These are phyloP conservation scores for Yarrowia alimentaria DNA, from an alignment of 805 yeast genomes.

Conservation along the genomic window DNA sequence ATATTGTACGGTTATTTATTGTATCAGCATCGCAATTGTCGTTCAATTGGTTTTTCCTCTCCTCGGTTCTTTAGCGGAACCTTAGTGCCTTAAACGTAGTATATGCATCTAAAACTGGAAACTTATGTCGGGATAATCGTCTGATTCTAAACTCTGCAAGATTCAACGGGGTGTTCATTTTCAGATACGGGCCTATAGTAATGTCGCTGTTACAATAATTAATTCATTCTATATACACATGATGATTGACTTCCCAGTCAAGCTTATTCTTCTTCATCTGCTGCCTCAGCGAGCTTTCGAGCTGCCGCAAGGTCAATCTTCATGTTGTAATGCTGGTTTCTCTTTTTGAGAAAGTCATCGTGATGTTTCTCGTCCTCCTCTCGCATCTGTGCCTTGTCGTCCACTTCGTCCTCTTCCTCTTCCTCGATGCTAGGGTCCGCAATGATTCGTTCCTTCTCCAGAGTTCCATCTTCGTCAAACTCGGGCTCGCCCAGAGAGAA, in stretches of 20 bases:
- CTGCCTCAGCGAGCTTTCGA: slow-evolving; percentile 34
- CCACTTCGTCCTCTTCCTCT: slow-evolving; percentile 29
- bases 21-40: background rate
- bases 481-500: slow-evolving; percentile 39
- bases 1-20: too few species aligned
- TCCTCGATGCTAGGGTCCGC: slow-evolving; percentile 12
- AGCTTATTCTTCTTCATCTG: slow-evolving; percentile 31
- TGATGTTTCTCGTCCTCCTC: slow-evolving; percentile 42
- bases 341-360: slow-evolving; percentile 65
- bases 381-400: slow-evolving; percentile 34
- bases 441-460: slow-evolving; percentile 35
- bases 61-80: too few species aligned
- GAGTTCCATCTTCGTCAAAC: slow-evolving; percentile 32
- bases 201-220: too few species aligned
- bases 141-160: too few species aligned
- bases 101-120: too few species aligned
- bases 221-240: background rate
- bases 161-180: too few species aligned
- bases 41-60: too few species aligned
- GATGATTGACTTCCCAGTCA: too few species aligned
- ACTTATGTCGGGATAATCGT: too few species aligned
- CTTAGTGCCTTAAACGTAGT: too few species aligned
- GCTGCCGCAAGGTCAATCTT: slow-evolving; percentile 37
- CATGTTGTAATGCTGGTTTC: slow-evolving; percentile 75
- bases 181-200: too few species aligned